These are phyloP conservation scores for Ophiostoma fasciatum DNA, from an alignment of 2,329 filamentous ascomycete genomes.

Conservation along the genomic window DNA sequence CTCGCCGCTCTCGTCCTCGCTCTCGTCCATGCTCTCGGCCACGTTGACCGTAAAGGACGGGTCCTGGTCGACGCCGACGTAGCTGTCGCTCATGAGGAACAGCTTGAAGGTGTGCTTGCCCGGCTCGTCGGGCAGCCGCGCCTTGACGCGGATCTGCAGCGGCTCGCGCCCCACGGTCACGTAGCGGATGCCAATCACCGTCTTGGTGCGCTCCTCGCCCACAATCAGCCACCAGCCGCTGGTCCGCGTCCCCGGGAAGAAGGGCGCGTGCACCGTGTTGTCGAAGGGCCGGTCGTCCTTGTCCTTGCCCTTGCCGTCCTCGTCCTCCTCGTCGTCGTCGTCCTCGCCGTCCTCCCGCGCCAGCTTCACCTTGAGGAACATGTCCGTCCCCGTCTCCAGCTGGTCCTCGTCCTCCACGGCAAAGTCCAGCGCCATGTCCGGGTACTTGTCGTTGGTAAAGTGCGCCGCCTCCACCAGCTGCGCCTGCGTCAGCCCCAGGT, in stretches of 20 bases:
- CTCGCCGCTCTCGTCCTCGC: constrained; percentile 54
- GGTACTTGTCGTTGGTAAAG: constrained; percentile 94
- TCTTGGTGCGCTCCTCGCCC: constrained; percentile 80
- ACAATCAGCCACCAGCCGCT: constrained; percentile 99
- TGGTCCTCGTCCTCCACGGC: constrained; percentile 68
- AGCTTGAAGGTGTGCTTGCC: constrained; percentile 81
- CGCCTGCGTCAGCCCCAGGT: constrained; percentile 61
- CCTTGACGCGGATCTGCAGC: constrained; percentile 70
- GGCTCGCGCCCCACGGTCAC: constrained; percentile 64
- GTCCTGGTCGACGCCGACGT: constrained; percentile 93
- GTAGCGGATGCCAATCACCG: constrained; percentile 81
- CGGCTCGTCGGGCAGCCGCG: constrained; percentile 60
- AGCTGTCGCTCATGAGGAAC: constrained; percentile 94
- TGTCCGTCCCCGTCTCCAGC: constrained; percentile 65
- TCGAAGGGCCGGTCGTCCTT: too few relatives aligned
- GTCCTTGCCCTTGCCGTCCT: constrained; percentile 30
- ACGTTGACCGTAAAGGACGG: constrained; percentile 74
- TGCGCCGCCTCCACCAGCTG: constrained; percentile 81
- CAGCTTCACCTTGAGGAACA: constrained; percentile 72
- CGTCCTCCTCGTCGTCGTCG: constrained; percentile 38
- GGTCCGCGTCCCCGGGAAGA: constrained; percentile 82
- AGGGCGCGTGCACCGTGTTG: constrained; percentile 80
- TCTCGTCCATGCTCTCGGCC: constrained; percentile 88
- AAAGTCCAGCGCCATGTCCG: constrained; percentile 84
- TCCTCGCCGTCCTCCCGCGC: constrained; percentile 67